Base-by-base conservation (phyloP, 345 rosid species). In the Linum tenue region DNA sequence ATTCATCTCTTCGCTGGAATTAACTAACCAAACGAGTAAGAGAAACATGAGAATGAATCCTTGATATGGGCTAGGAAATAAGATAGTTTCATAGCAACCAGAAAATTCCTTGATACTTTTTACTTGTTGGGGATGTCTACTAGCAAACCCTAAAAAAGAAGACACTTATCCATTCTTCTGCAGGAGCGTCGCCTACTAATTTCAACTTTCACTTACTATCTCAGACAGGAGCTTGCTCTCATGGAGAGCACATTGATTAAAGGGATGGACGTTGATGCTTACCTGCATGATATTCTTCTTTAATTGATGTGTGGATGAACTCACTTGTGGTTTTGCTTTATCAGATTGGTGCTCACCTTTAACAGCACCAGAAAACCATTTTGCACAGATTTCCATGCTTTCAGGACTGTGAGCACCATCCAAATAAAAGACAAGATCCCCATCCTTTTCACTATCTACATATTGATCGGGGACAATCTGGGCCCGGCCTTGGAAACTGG, bases 391-490 rank as follows among this genome's bases (percentile, higher is more conserved):
- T 60, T 87, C 95, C 96, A 92, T 85, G 82, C 95, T 89, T 82
- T 92, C 98, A 44, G 98, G 98, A 74, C 89, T 92, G 72, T 89
- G 96, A 66, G 96, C 96, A 60, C 96, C 98, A 78, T 89, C 98
- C 85, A 92, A 79, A 77, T 89, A 92, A 79, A 89, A 92, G 12
- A 86, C 82, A 56, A 92, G 70, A 78, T 87, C 86, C 72, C 85
- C 92, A 56, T 80, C 41, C 11, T 62, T 81, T 69, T 73, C 83
- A 69, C 64, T 43, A 60, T 82, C 75, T 22, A 76, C 56, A 75
- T 61, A 76, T 55, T 67, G 78, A 79, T 90, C 96, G 36, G 84
- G 83, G 65, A 89, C 91, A 55, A 84, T 79, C 71, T 94, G 96
- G 50, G 99, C 99, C 50, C 99, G 89, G 66, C 99, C 99, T 84